These are phyloP conservation scores for Austroboletus niveus DNA, from an alignment of 1,284 basidiomycete genomes.

Conservation along the genomic window DNA sequence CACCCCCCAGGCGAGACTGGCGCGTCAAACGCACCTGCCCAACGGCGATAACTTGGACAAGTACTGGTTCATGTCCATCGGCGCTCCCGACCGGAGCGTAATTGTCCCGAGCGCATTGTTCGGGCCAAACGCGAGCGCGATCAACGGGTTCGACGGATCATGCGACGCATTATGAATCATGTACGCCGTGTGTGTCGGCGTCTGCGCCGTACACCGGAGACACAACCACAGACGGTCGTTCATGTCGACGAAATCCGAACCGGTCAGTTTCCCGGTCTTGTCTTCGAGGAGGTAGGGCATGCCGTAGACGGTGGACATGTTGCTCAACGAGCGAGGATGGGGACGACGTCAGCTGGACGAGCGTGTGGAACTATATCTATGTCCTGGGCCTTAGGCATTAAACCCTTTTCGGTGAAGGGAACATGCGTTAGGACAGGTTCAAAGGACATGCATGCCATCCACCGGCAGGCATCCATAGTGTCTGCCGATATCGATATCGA, in stretches of 20 bases:
- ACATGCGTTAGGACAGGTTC: slow-evolving; percentile 14
- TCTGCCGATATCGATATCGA: neutral
- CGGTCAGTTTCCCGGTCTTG: slow-evolving; percentile 48
- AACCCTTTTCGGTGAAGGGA: slow-evolving; percentile 24
- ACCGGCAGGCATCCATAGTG: slow-evolving; percentile 18
- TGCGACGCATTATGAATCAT: slow-evolving; percentile 48
- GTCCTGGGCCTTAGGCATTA: slow-evolving; percentile 7
- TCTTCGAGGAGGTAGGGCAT: slow-evolving; percentile 64
- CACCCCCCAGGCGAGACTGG: neutral
- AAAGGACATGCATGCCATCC: slow-evolving; percentile 8
- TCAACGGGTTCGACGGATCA: slow-evolving; percentile 37
- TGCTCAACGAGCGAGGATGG: neutral
- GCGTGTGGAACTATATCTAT: slow-evolving; percentile 25
- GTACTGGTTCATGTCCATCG: slow-evolving; percentile 52
- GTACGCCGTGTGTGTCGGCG: slow-evolving; percentile 43
- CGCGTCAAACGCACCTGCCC: slow-evolving; percentile 37
- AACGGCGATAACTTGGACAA: slow-evolving; percentile 40
- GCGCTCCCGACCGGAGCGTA: slow-evolving; percentile 37
- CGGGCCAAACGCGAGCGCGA: slow-evolving; percentile 50
- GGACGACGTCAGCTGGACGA: neutral
- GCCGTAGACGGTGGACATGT: slow-evolving; percentile 42
- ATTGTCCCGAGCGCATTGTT: slow-evolving; percentile 51
- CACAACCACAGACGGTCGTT: slow-evolving; percentile 55
- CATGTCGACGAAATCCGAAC: slow-evolving; percentile 59
- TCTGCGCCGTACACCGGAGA: slow-evolving; percentile 47